Evolutionary conservation across 768 basidiomycete species (phyloP), one percentile per base, ranked within the genome.

Genomic region (Russula foetens): DNA sequence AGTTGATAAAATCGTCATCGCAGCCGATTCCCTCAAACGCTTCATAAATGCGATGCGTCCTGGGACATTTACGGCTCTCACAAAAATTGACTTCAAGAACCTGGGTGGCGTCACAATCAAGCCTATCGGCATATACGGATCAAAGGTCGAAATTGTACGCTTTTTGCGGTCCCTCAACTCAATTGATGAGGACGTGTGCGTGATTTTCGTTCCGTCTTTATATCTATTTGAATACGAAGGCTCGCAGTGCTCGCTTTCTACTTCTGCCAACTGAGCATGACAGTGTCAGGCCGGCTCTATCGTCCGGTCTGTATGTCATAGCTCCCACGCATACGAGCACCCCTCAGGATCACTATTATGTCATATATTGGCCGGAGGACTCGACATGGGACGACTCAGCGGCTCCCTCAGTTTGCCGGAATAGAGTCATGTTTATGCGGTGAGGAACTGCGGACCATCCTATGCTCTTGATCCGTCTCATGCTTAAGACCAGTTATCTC

Each of bases 1-100:
- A 83, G 84, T 84, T 45, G 82, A 84, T 60, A 85, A 86, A 65
- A 75, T 85, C 28, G 78, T 84, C 70, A 84, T 85, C 35, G 73
- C 74, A 2, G 80, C 82, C 67, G 72, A 75, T 1, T 78, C 80
- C 1, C 70, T 85, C 11, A 68, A 71, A 60, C 60, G 71, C 8
- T 77, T 84, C 53, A 75, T 81, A 63, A 80, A 84, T 51, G 67
- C 66, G 23, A 45, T 83, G 6, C 72, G 65, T 43, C 81, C 83
- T 0, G 77, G 79, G 0, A 75, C 84, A 5, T 84, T 82, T 62
- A 57, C 63, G 0, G 79, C 81, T 0, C 69, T 83, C 50, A 53
- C 38, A 2, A 53, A 41, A 28, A 38, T 53, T 26, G 52, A 53
- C 33, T 53, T 53, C 52, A 53, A 75, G 33, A 67, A 71, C 0